Base-by-base conservation (phyloP, 345 rosid genomes). In the Odontarrhena argentea region DNA sequence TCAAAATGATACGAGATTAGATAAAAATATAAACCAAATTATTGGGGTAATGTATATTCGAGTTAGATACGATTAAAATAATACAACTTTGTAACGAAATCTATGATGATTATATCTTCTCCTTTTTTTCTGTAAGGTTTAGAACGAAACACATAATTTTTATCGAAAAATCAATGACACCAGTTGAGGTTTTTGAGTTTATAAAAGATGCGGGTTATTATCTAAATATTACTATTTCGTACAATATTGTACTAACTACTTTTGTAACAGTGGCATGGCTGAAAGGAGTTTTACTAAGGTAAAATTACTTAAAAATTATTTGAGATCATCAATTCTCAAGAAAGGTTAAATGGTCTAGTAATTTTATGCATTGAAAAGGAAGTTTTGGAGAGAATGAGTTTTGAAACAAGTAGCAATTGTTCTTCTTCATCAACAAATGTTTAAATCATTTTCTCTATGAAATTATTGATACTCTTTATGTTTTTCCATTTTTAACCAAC, bases 301-400 rank as follows among this genome's bases (percentile, higher is more conserved):
- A 24, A 48, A 48, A 3, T 48, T 48, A n/a, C 53, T 48, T 11
- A 22, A 48, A 48, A 48, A 24, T 3, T 3, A 24, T 3, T 3
- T 48, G 53, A 48, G 53, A 48, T 48, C 53, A 18, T 48, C 32
- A 48, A 48, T 48, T 48, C 53, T 3, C 28, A 48, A 22, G n/a
- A 48, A 22, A 48, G 12, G 25, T 22, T 48, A 6, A 22, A 48
- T 28, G 52, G 25, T 32, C 8, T 53, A 32, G 6, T 41, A 32
- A 53, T 53, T 53, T 53, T 53, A 13, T 34, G 41, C 41, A 52
- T 52, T 51, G 56, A 52, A 30, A 52, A 52, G 0, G 6, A 30
- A 1, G 6, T 30, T 52, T n/a, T 52, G 38, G 22, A 28, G 18
- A 52, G 10, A 2, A 30, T 52, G 18, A 8, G 30, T 52, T 52